These are phyloP conservation scores for Elaphomyces granulatus DNA, from an alignment of 495 filamentous ascomycete genomes.

Conservation along the genomic window DNA sequence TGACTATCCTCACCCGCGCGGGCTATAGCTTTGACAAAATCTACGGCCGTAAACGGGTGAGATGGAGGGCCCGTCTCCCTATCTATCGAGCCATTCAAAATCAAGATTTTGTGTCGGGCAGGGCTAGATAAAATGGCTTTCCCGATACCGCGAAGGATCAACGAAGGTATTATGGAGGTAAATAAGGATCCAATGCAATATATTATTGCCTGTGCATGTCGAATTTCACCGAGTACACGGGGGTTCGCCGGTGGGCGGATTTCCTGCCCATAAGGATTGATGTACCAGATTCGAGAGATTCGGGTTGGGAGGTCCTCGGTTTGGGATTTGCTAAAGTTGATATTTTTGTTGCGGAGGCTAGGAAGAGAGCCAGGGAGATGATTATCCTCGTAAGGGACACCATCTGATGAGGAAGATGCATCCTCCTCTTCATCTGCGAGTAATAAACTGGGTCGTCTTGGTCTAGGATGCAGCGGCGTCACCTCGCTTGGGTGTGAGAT, in stretches of 20 bases:
- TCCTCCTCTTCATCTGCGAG: constrained; percentile 36
- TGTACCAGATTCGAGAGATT: constrained; percentile 85
- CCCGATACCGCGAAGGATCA: constrained; percentile 33
- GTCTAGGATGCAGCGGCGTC: constrained; percentile 31
- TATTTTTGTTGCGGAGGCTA: constrained; percentile 61
- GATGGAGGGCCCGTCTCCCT: constrained; percentile 63
- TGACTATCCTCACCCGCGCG: constrained; percentile 41
- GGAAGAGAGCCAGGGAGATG: constrained; percentile 77
- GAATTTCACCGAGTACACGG: constrained; percentile 53
- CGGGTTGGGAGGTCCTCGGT: constrained; percentile 58
- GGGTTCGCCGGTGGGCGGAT: constrained; percentile 72
- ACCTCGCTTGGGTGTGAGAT: constrained; percentile 69
- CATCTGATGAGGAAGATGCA: constrained; percentile 50
- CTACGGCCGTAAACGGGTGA: constrained; percentile 48
- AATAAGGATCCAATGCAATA: constrained; percentile 89
- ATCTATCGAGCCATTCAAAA: constrained; percentile 71
- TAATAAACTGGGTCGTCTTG: constrained; percentile 24
- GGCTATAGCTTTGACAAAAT: constrained; percentile 69
- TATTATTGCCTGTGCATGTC: constrained; percentile 49
- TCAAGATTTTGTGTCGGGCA: constrained; percentile 60
- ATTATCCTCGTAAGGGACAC: constrained; percentile 51
- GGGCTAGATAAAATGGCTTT: constrained; percentile 24
- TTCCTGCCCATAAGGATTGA: constrained; percentile 89
- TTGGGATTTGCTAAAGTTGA: constrained; percentile 61
- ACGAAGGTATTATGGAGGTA: constrained; percentile 59